Conservation (phyloP, 148 eudicot species). For the Rhododendron ferrugineum region DNA sequence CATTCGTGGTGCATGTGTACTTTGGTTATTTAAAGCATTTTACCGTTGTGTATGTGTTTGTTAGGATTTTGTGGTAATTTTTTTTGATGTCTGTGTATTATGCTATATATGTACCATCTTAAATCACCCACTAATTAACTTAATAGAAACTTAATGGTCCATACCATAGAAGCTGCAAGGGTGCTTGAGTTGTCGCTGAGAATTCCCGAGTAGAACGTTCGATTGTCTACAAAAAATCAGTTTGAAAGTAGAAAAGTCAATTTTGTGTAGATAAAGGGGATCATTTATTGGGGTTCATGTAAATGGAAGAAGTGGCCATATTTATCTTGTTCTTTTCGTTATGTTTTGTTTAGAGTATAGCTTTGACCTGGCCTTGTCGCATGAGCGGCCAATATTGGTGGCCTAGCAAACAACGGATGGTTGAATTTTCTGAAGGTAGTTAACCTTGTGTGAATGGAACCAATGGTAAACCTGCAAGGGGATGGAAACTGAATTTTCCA, state of each 20-base stretch:
- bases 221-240: slow-evolving; percentile 57
- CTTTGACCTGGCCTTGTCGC: background rate
- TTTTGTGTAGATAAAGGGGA: background rate
- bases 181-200: slow-evolving; percentile 53
- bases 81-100: background rate
- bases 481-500: background rate
- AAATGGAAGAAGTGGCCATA: background rate
- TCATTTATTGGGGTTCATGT: background rate
- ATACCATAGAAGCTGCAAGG: slow-evolving; percentile 85
- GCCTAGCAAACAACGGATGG: background rate
- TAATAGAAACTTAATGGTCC: slow-evolving; percentile 12
- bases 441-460: background rate
- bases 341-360: background rate
- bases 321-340: background rate
- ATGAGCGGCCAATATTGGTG: background rate
- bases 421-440: background rate
- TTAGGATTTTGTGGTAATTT: too few species aligned
- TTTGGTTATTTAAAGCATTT: too few species aligned
- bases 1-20: too few species aligned
- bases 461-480: background rate
- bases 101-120: background rate
- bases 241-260: background rate
- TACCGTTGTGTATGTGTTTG: too few species aligned
- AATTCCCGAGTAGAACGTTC: slow-evolving; percentile 70
- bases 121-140: slow-evolving; percentile 9